Base-by-base conservation (phyloP, 768 basidiomycete species). In the Trametes gibbosa region DNA sequence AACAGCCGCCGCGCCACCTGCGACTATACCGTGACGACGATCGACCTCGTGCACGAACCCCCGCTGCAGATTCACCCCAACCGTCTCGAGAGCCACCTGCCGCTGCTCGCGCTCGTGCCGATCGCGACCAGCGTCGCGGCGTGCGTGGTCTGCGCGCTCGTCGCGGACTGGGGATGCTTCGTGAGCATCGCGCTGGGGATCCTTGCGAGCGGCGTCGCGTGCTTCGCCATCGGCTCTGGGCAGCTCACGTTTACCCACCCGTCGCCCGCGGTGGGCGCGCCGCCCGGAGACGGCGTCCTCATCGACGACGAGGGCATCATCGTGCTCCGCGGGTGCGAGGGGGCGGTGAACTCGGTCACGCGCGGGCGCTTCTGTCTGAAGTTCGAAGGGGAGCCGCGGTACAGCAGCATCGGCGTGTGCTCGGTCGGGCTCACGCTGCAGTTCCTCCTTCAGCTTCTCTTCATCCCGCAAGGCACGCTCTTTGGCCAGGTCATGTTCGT, bases 401-500 rank as follows among this genome's bases (percentile, higher is more conserved):
- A 58, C 41, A 17, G 48, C 35, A 27, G 32, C 37, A 54, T 62
- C 61, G 43, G 52, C 7, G 5, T 50, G 4, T 58, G 48, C 16
- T 42, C 56, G 8, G 25, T 57, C 9, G 27, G 58, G 7, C 56
- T 62, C 34, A 53, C 56, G 24, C 0, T 53, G 3, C 56, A 58
- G 25, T 62, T 62, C 53, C 40, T 62, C 43, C 43, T 43, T 1
- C 60, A 62, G 19, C 46, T 62, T 4, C 43, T 62, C 3, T 25
- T 62, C 16, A 51, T 62, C 16, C 61, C 61, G 2, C 47, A 54
- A 17, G 56, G 61, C 19, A 50, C 52, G 40, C 24, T 62, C 14
- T 51, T 53, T 24, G 61, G 61, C 9, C 61, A 62, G 45, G 12
- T 62, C 23, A 48, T 58, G 34, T 62, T 62, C 52, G 40, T 62